Conservation (phyloP, 768 basidiomycete genomes). For the Dacryopinax primogenitus region DNA sequence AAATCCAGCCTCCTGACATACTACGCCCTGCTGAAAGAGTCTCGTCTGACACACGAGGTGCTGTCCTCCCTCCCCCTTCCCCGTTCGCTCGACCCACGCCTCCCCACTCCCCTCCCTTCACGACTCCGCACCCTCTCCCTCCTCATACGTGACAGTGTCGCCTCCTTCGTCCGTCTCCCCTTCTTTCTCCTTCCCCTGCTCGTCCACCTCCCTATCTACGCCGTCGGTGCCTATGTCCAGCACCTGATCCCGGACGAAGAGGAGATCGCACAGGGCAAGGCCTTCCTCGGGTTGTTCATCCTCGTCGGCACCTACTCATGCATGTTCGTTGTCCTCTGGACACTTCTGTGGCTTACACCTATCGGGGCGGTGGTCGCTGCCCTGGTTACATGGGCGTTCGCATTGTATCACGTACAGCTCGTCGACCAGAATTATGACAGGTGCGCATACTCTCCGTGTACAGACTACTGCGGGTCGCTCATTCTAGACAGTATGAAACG, state of each 20-base stretch:
- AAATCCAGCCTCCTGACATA: slow-evolving; percentile 70
- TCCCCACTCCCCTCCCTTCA: slow-evolving; percentile 61
- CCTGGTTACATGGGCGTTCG: slow-evolving; percentile 58
- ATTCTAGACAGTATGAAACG: slow-evolving; percentile 53
- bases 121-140: slow-evolving; percentile 68
- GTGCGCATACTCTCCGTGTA: slow-evolving; percentile 34
- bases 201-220: slow-evolving; percentile 47
- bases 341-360: slow-evolving; percentile 60
- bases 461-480: slow-evolving; percentile 2
- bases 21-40: slow-evolving; percentile 69
- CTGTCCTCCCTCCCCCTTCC: slow-evolving; percentile 77
- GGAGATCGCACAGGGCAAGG: slow-evolving; percentile 95
- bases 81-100: slow-evolving; percentile 64
- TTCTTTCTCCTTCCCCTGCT: slow-evolving; percentile 77
- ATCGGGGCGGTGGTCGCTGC: slow-evolving; percentile 61
- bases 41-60: slow-evolving; percentile 72
- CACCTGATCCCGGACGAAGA: slow-evolving; percentile 70
- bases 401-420: slow-evolving; percentile 70
- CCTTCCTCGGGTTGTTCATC: slow-evolving; percentile 60
- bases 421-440: slow-evolving; percentile 80
- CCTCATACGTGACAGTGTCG: slow-evolving; percentile 65
- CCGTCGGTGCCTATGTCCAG: slow-evolving; percentile 64
- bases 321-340: slow-evolving; percentile 80
- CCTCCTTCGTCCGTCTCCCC: slow-evolving; percentile 59
- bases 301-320: slow-evolving; percentile 67